Evolutionary conservation across 2,329 filamentous ascomycete genomes (phyloP).

Genomic region (Colletotrichum cereale): DNA sequence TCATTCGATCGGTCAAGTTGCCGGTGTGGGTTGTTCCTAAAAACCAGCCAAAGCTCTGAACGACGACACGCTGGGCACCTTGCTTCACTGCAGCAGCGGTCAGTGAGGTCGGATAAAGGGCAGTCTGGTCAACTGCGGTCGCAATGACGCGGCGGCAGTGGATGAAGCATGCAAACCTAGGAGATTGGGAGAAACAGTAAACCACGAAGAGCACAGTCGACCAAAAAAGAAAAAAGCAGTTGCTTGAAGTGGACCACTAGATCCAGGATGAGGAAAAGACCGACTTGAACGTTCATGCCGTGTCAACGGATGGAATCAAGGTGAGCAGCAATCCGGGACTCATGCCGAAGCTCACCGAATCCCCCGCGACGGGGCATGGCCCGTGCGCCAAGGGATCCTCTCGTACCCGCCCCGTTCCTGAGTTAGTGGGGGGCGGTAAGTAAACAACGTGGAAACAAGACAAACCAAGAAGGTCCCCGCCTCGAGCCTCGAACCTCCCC

Average conservation of each 20-base stretch:
- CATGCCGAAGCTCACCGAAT: background rate
- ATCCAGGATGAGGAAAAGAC: background rate
- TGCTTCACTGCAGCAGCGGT: background rate
- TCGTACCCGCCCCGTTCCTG: background rate
- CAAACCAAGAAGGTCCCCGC: background rate
- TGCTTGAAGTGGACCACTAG: background rate
- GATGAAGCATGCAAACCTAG: background rate
- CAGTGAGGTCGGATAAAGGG: background rate
- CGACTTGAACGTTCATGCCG: background rate
- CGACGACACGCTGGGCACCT: background rate
- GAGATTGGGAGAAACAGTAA: background rate
- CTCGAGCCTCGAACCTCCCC: too few relatives aligned
- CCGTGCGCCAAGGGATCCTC: background rate
- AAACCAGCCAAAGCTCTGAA: background rate
- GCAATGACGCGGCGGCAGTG: background rate
- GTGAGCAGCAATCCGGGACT: background rate
- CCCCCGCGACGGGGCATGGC: background rate
- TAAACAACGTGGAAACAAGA: conserved; percentile 31
- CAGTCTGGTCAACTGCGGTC: background rate
- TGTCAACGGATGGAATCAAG: background rate
- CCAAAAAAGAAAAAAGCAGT: background rate
- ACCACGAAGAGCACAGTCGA: too few relatives aligned
- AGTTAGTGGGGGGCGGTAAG: conserved; percentile 1
- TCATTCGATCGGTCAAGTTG: background rate
- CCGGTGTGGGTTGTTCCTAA: background rate